Evolutionary conservation across 331 rosid genomes (phyloP).

Genomic region (Malus hybrid): DNA sequence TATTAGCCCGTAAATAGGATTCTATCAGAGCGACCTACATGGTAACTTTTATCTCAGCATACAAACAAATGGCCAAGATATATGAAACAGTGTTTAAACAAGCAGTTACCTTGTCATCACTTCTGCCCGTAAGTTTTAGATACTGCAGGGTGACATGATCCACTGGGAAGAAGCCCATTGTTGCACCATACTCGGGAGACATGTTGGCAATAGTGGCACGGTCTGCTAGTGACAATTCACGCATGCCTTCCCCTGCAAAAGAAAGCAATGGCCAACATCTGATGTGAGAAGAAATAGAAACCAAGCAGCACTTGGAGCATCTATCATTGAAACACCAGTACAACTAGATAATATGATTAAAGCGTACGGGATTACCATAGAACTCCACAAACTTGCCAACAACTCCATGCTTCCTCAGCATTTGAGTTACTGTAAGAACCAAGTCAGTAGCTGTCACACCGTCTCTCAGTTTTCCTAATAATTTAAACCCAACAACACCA

Average conservation of each 20-base stretch:
- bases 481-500: constrained; percentile 82
- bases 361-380: constrained; percentile 41
- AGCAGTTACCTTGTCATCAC: constrained; percentile 54
- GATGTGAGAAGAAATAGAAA: constrained; percentile 16
- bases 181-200: constrained; percentile 91
- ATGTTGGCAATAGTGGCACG: constrained; percentile 89
- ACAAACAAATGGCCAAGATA: constrained; percentile 3
- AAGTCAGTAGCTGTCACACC: constrained; percentile 88
- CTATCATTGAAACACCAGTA: neutral
- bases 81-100: neutral
- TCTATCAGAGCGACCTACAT: constrained; percentile 66
- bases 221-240: constrained; percentile 72
- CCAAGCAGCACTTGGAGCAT: neutral
- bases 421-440: constrained; percentile 80
- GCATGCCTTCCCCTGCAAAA: constrained; percentile 75
- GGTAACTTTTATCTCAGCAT: constrained; percentile 22
- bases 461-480: constrained; percentile 57
- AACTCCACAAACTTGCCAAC: constrained; percentile 89
- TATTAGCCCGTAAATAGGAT: constrained; percentile 68
- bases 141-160: constrained; percentile 80
- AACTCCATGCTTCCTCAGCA: constrained; percentile 84
- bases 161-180: constrained; percentile 93
- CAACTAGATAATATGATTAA: neutral
- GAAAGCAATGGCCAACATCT: constrained; percentile 12
- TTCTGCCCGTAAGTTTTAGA: constrained; percentile 74